Evolutionary conservation across 1,284 basidiomycete genomes (phyloP), one percentile per base, ranked within the genome.

Genomic region (Ustilago vetiveriae): DNA sequence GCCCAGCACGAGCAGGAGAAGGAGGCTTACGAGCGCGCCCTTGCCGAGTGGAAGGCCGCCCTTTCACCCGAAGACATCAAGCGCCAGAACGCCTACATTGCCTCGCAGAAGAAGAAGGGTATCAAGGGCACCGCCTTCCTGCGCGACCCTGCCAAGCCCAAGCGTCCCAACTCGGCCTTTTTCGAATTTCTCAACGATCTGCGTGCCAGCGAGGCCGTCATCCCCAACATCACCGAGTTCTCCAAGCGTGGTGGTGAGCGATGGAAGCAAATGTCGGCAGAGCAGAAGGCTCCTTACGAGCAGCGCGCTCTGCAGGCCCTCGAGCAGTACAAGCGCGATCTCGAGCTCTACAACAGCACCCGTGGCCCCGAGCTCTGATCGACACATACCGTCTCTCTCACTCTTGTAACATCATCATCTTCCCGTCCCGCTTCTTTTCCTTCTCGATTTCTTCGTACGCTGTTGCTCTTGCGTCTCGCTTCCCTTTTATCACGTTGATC

Each of bases 61-160:
- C 62, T 80, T 17, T 73, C 77, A 6, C 60, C 79, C 23, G 76
- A 78, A 9, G 79, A 79, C 50, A 75, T 80, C 49, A 57, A 67
- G 59, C 69, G 77, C 16, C 75, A 80, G 60, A 79, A 80, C 53
- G 66, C 63, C 21, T 80, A 74, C 54, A 62, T 75, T 29, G 42
- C 52, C 22, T 49, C 62, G 39, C 76, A 76, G 60, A 65, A 73
- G 40, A 76, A 75, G 55, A 52, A 53, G 43, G 75, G 77, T 43
- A 67, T 70, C 69, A 63, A 64, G 55, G 49, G 62, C 26, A 53
- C 46, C 37, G 74, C 65, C 19, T 66, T 74, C 59, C 64, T 78
- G 14, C 55, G 57, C 41, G 77, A 74, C 52, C 74, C 75, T 9
- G 50, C 58, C 47, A 68, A 72, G 60, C 78, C 76, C 43, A 76